These are phyloP conservation scores for Annulohypoxylon maeteangense DNA, from an alignment of 495 filamentous ascomycete genomes.

Conservation along the genomic window DNA sequence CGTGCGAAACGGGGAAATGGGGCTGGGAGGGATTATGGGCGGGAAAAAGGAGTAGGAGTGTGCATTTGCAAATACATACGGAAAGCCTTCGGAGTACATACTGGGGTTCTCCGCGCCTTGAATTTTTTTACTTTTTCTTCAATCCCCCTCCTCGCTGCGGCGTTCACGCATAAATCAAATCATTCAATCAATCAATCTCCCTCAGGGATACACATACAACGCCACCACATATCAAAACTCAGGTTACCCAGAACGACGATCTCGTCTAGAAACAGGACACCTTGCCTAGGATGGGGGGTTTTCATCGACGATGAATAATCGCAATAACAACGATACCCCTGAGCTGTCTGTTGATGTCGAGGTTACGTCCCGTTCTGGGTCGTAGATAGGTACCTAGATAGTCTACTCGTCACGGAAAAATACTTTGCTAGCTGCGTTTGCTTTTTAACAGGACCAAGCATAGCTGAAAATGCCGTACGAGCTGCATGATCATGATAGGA, in stretches of 20 bases:
- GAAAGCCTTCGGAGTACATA: background rate
- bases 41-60: conserved; percentile 6
- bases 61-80: conserved; percentile 16
- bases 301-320: background rate
- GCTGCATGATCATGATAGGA: conserved; percentile 1
- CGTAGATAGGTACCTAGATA: background rate
- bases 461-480: background rate
- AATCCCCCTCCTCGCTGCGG: background rate
- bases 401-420: background rate
- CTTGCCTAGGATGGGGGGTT: too few species aligned
- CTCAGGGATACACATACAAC: too few species aligned
- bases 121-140: too few species aligned
- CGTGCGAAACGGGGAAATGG: background rate
- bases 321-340: background rate
- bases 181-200: too few species aligned
- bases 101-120: background rate
- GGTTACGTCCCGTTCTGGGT: background rate
- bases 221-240: background rate
- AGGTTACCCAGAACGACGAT: background rate
- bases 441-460: background rate
- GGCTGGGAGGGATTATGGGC: background rate
- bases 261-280: too few species aligned
- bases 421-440: background rate
- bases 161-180: background rate
- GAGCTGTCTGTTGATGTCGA: background rate